phyloP scores from a whole-genome alignment of 805 yeast genomes.

The Kluyveromyces wickerhamii region DNA sequence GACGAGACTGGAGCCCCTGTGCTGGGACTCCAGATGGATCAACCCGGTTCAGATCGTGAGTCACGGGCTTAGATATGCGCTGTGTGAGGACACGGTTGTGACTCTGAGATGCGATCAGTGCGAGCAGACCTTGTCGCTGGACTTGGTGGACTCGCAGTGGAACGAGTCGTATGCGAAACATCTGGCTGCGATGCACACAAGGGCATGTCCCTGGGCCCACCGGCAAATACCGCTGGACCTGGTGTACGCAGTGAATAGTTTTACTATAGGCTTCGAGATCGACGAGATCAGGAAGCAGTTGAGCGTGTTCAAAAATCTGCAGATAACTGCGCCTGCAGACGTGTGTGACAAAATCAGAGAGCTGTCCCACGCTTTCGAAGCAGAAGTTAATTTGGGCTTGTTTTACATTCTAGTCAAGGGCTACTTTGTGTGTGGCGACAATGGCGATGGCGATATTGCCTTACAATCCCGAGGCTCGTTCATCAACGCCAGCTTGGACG shows the following conservation, averaged over 20 bases:
- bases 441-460: neutral
- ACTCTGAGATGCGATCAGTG: conserved; percentile 12
- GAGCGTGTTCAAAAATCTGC: neutral
- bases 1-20: conserved; percentile 6
- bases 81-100: neutral
- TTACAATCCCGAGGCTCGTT: conserved; percentile 15
- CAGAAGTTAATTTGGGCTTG: conserved; percentile 2
- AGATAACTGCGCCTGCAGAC: neutral
- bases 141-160: conserved; percentile 7
- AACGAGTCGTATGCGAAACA: conserved; percentile 9
- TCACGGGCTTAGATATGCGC: conserved; percentile 11
- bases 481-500: conserved; percentile 9
- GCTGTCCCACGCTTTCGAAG: neutral
- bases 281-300: conserved; percentile 7
- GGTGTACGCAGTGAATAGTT: conserved; percentile 11
- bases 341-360: neutral
- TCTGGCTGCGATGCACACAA: conserved; percentile 7
- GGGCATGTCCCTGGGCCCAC: conserved; percentile 14
- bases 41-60: conserved; percentile 15
- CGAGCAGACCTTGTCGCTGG: conserved; percentile 8
- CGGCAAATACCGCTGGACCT: conserved; percentile 8
- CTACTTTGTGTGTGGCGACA: conserved; percentile 6
- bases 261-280: conserved; percentile 12
- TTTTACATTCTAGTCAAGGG: conserved; percentile 13
- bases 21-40: conserved; percentile 16